These are phyloP conservation scores for Pythium folliculosum DNA, from an alignment of 352 stramenopile genomes.

Conservation along the genomic window DNA sequence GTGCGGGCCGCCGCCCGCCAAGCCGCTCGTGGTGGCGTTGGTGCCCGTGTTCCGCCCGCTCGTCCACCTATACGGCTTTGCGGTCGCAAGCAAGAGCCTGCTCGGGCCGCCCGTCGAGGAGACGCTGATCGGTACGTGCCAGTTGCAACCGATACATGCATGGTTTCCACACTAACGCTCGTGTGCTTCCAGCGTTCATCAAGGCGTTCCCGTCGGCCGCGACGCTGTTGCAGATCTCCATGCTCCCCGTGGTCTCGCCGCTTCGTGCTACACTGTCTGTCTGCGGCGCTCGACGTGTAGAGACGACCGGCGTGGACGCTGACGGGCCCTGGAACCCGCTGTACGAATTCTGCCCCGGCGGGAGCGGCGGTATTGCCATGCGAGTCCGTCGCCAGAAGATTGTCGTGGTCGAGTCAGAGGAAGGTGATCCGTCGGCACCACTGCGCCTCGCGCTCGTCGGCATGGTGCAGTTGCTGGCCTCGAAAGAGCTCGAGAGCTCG, in stretches of 20 bases:
- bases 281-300: constrained; percentile 1
- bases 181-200: constrained; percentile 35
- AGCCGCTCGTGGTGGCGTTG: constrained; percentile 53
- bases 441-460: constrained; percentile 48
- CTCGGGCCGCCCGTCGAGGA: constrained; percentile 50
- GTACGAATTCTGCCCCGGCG: constrained; percentile 64
- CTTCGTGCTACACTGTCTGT: constrained; percentile 31
- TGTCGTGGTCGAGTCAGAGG: background rate
- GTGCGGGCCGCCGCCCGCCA: constrained; percentile 65
- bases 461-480: constrained; percentile 54
- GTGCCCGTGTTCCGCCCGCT: constrained; percentile 74
- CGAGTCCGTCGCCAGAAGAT: constrained; percentile 14
- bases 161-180: background rate
- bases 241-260: constrained; percentile 54
- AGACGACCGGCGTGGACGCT: background rate
- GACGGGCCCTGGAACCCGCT: constrained; percentile 34
- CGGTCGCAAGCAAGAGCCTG: constrained; percentile 63
- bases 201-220: constrained; percentile 32
- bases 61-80: constrained; percentile 76
- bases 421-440: constrained; percentile 22
- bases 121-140: constrained; percentile 45
- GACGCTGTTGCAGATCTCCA: constrained; percentile 50
- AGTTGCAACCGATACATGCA: background rate
- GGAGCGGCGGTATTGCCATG: constrained; percentile 58
- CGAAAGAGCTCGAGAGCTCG: constrained; percentile 63